These are phyloP conservation scores for Skeletonema marinoi DNA, from an alignment of 108 stramenopile genomes.

Conservation along the genomic window DNA sequence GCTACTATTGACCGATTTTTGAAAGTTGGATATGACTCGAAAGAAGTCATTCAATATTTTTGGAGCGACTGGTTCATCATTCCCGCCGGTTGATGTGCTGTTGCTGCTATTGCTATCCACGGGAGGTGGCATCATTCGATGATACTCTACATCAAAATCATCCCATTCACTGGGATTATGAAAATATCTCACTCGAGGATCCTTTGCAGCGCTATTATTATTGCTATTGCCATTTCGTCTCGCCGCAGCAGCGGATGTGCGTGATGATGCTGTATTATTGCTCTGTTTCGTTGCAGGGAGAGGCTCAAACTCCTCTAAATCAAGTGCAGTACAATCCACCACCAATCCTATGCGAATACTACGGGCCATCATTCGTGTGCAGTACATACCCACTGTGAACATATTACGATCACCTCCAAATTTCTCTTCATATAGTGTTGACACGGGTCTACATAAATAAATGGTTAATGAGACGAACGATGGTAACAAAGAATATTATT, in stretches of 20 bases:
- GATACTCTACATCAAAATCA: conserved; percentile 57
- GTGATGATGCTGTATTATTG: not conserved
- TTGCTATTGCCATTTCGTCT: not conserved
- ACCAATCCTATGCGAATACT: conserved; percentile 43
- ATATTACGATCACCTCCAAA: conserved; percentile 56
- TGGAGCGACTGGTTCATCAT: conserved; percentile 17
- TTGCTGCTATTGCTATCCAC: not conserved
- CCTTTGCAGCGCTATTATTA: conserved; percentile 9
- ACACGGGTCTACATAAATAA: conserved; percentile 13
- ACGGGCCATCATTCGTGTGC: conserved; percentile 45
- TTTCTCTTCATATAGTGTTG: conserved; percentile 54
- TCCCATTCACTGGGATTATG: conserved; percentile 58
- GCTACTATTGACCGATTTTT: conserved; percentile 15
- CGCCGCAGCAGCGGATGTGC: not conserved
- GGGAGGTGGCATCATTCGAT: conserved; percentile 34
- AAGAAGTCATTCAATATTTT: conserved; percentile 34
- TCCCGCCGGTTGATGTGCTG: not conserved
- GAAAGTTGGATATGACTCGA: conserved; percentile 22
- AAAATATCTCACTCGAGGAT: conserved; percentile 51
- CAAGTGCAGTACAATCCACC: conserved; percentile 54
- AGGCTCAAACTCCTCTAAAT: conserved; percentile 49
- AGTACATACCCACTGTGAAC: conserved; percentile 55
- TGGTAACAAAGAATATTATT: too few relatives aligned
- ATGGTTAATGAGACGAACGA: too few relatives aligned
- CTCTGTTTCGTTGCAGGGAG: conserved; percentile 1